Evolutionary conservation across 2,329 filamentous ascomycete genomes (phyloP), one percentile per base, ranked within the genome.

Genomic region (Plectosphaerella sp.): DNA sequence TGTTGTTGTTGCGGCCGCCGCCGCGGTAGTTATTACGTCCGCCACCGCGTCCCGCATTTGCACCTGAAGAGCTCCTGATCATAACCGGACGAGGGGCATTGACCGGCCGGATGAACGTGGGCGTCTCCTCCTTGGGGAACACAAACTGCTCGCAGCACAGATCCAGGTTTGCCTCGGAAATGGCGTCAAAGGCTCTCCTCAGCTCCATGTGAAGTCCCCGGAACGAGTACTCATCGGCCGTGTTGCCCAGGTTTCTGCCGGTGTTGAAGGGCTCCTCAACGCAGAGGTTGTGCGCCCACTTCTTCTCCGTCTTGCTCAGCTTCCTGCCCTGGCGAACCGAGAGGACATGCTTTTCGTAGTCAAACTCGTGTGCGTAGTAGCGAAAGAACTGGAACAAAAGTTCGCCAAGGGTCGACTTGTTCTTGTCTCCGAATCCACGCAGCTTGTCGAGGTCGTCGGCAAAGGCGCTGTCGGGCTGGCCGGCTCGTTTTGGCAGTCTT

Each of bases 231-330:
- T 96, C 92, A 65, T 99, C 94, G 9, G 91, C 94, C 2, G 94
- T 97, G 62, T 99, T 99, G 42, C 92, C 94, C 45, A 99, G 77
- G 66, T 99, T 99, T 42, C 94, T 84, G 36, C 80, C 79, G 4
- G 80, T 87, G 62, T 96, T 99, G 76, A 99, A 99, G 0, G 94
- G 94, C 67, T 99, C 94, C 66, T 99, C 94, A 11, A 99, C 90
- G 66, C 93, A 97, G 33, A 99, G 79, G 62, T 96, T 94, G 63
- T 92, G 91, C 52, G 87, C 74, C 94, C 94, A 97, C 24, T 86
- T 86, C 74, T 97, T 97, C 52, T 91, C 90, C 56, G 83, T 79
- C 67, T 96, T 93, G 9, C 86, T 85, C 52, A 96, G 73, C 52
- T 92, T 72, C 61, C 82, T 87, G 11, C 93, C 94, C 60, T 88